Base-by-base conservation (phyloP, 108 stramenopile genomes). In the Fragilariopsis cylindrus region DNA sequence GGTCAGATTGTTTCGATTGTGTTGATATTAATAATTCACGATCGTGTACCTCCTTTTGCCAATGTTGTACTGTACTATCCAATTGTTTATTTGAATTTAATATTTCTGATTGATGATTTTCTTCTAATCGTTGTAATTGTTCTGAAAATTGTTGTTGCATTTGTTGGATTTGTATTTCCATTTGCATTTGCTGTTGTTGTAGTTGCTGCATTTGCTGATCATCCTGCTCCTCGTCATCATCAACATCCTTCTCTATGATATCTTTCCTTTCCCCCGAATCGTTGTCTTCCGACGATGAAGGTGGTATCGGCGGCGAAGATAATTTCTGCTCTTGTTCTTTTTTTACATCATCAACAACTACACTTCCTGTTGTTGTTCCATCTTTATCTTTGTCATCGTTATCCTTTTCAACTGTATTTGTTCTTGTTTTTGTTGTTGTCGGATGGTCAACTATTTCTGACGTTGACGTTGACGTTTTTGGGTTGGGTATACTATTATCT, bases 71-170 rank as follows among this genome's bases (percentile, higher is more conserved):
- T 60, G 68, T n/a, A 16, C 55, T 40, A 13, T 79, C 69, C 70
- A 89, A 84, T 21, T 74, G 66, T 49, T 75, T 76, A 48, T 86
- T 76, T 48, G 88, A 57, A 53, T 82, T 81, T 45, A 77, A 54
- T 76, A 83, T 69, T 77, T 94, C 91, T 54, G 78, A 40, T 69
- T 81, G 83, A 70, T 92, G 88, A 71, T 91, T 84, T 57, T 88
- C 86, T 57, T 88, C 88, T 60, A 94, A 76, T 46, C 93, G 88
- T 77, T 89, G 78, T 8, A 94, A 60, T 72, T 94, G 93, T 62
- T 81, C 71, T n/a, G 91, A 75, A 66, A 94, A 91, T 50, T 94
- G 82, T 46, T 93, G 84, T 60, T 89, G 39, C 7, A 85, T 48
- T 30, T 80, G 67, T 30, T 21, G 58, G 4, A 60, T 60, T 7